Conservation (phyloP, 176 grass and related monocot genomes). For the Saccharum spontaneum region DNA sequence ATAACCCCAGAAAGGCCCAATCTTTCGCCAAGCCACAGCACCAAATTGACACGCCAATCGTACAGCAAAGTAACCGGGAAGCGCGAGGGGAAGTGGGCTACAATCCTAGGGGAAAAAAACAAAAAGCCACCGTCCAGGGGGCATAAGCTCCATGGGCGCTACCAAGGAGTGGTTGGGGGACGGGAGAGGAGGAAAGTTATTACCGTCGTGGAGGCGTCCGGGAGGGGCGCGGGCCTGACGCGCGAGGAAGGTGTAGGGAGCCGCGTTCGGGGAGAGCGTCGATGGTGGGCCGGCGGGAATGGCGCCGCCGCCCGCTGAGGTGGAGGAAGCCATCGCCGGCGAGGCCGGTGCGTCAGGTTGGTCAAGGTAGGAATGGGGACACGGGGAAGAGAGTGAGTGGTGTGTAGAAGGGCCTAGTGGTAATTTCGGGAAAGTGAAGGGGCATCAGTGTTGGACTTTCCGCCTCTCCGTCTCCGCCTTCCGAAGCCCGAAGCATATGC, state of each 20-base stretch:
- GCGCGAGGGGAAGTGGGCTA: neutral
- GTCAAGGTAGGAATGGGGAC: neutral
- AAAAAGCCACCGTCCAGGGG: neutral
- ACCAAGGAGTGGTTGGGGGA: neutral
- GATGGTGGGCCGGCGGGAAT: constrained; percentile 16
- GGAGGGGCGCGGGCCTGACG: constrained; percentile 1
- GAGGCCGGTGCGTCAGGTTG: constrained; percentile 20
- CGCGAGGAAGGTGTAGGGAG: constrained; percentile 40
- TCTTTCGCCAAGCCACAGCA: neutral
- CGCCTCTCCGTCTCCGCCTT: neutral
- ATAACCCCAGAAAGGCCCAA: constrained; percentile 6
- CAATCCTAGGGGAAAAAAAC: neutral
- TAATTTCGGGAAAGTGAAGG: neutral
- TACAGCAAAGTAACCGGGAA: neutral
- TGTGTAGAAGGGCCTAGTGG: neutral
- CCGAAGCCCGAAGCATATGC: neutral
- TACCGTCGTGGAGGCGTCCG: constrained; percentile 35
- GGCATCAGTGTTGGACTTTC: neutral
- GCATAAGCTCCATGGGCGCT: neutral
- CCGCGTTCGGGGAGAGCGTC: constrained; percentile 57
- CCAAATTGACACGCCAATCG: neutral
- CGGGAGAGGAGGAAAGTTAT: neutral
- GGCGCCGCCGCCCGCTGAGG: neutral
- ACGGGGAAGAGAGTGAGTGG: neutral
- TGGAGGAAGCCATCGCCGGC: constrained; percentile 36